Evolutionary conservation across 768 basidiomycete genomes (phyloP).

Genomic region (Xanthoconium stramineum): DNA sequence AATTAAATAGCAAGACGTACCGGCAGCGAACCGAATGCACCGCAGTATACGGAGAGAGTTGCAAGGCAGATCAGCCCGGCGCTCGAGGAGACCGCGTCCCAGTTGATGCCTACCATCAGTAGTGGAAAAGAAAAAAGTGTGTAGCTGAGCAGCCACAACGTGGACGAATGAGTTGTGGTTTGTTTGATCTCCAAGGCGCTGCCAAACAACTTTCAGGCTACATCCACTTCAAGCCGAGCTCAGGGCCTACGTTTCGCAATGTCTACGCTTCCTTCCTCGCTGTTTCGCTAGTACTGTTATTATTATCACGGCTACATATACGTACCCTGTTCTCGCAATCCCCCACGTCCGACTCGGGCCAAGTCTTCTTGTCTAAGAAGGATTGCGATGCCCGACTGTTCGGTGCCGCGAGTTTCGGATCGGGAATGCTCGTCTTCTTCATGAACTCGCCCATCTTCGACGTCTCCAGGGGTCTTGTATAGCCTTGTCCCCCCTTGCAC

Average conservation of each 20-base stretch:
- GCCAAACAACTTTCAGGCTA: slow-evolving; percentile 6
- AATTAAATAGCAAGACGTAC: slow-evolving; percentile 37
- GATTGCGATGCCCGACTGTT: no score
- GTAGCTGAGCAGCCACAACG: not conserved
- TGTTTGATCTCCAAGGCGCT: slow-evolving; percentile 11
- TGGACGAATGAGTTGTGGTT: slow-evolving; percentile 15
- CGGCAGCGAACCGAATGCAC: slow-evolving; percentile 65
- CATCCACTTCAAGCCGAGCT: not conserved
- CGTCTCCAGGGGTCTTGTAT: no score
- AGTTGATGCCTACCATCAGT: slow-evolving; percentile 36
- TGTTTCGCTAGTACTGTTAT: not conserved
- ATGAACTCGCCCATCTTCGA: no score
- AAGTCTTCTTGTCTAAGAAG: no score
- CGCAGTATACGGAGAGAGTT: slow-evolving; percentile 62
- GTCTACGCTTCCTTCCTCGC: not conserved
- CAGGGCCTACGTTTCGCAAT: no score
- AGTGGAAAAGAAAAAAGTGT: slow-evolving; percentile 2
- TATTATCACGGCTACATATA: not conserved
- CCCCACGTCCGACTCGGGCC: not conserved
- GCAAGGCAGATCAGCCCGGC: slow-evolving; percentile 67
- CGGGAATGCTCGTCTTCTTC: no score
- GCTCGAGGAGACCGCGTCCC: slow-evolving; percentile 65
- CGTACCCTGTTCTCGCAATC: not conserved
- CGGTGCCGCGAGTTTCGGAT: no score
- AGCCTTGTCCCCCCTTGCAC: no score